Evolutionary conservation across 495 filamentous ascomycete genomes (phyloP).

Genomic region (Clohesyomyces aquaticus): DNA sequence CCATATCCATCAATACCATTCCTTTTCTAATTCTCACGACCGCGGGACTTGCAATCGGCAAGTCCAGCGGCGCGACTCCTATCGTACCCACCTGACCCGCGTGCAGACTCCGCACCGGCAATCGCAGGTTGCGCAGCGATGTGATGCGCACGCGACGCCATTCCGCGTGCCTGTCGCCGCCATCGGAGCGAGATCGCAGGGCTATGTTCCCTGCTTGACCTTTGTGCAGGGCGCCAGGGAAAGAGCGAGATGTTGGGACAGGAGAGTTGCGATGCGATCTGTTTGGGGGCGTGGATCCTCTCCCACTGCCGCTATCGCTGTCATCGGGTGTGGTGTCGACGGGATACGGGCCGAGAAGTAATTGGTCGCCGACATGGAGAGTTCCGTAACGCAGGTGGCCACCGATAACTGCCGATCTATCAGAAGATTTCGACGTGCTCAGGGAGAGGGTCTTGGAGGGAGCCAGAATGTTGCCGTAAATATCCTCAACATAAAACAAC

Average conservation of each 20-base stretch:
- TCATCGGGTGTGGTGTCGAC: conserved; percentile 46
- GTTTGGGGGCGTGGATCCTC: conserved; percentile 17
- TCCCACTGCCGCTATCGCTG: conserved; percentile 42
- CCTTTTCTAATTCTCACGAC: conserved; percentile 72
- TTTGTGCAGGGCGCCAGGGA: conserved; percentile 45
- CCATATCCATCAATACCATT: conserved; percentile 72
- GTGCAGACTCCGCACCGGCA: conserved; percentile 76
- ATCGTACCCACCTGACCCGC: conserved; percentile 90
- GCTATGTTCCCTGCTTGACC: background rate
- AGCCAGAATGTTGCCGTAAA: conserved; percentile 51
- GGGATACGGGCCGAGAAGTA: conserved; percentile 78
- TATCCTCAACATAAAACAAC: conserved; percentile 88
- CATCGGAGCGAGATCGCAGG: conserved; percentile 17
- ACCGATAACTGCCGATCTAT: conserved; percentile 70
- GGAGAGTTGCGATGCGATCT: conserved; percentile 16
- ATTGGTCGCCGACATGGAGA: conserved; percentile 75
- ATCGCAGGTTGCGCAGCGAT: conserved; percentile 83
- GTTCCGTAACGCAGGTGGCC: conserved; percentile 80
- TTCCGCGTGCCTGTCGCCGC: conserved; percentile 54
- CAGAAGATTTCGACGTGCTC: conserved; percentile 3
- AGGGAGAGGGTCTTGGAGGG: conserved; percentile 7
- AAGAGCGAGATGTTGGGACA: conserved; percentile 44
- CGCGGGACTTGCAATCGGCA: conserved; percentile 44
- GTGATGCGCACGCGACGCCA: conserved; percentile 80
- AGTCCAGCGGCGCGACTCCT: conserved; percentile 65